Evolutionary conservation across 2,329 filamentous ascomycete species (phyloP).

Genomic region (Tolypocladium amazonense): DNA sequence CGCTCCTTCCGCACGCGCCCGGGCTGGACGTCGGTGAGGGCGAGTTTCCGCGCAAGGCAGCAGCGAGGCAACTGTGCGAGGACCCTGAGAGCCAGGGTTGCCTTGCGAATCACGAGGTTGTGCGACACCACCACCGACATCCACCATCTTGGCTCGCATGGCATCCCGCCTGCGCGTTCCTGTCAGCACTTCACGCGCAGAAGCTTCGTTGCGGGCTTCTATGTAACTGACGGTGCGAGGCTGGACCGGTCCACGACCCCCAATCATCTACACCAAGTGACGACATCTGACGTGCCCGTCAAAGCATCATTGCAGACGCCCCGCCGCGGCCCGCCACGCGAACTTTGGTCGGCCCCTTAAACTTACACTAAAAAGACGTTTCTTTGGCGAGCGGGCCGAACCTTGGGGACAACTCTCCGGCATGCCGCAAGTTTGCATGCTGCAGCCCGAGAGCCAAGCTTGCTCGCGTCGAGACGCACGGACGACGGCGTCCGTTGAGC

Average conservation of each 20-base stretch:
- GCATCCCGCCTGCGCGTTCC: neutral
- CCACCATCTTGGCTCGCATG: neutral
- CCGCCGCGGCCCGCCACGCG: neutral
- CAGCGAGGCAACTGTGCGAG: neutral
- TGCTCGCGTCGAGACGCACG: neutral
- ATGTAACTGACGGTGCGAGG: too few species aligned
- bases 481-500: neutral
- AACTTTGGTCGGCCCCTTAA: neutral
- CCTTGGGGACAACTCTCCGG: neutral
- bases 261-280: neutral
- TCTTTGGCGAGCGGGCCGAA: neutral
- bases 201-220: neutral
- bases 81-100: neutral
- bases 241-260: neutral
- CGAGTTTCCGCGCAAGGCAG: neutral
- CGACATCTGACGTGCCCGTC: neutral
- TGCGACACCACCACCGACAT: neutral
- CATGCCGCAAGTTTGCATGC: neutral
- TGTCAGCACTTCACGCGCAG: neutral
- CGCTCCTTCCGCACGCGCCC: neutral
- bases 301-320: neutral
- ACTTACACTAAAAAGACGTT: neutral
- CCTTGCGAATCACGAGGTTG: neutral
- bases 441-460: neutral
- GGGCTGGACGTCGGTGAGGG: neutral